Evolutionary conservation across 352 stramenopile genomes (phyloP), one percentile per base, ranked within the genome.

Genomic region (Globisporangium acanthophoron): DNA sequence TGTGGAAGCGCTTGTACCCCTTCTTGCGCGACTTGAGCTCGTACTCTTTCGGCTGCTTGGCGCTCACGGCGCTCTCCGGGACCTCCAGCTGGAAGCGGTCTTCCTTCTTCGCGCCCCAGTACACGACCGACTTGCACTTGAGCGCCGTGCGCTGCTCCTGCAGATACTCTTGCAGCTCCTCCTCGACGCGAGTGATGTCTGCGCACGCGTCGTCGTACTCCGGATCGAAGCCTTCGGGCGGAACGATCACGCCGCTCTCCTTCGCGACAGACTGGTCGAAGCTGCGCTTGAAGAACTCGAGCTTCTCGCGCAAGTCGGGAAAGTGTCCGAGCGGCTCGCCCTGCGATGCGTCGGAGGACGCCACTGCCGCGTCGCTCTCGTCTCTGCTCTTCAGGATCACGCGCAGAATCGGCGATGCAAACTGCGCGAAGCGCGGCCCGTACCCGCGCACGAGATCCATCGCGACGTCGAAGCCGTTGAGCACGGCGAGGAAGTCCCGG

Each of bases 241-340:
- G 97, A 45, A 97, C 88, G 63, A 99, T 99, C 15, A 89, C 75
- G 18, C 92, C 91, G 27, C 73, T 88, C 49, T 92, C 91, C 44
- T 90, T 88, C 13, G 97, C 96, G 39, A 90, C 74, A 29, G 88
- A 76, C 62, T 95, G 89, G 65, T 99, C 92, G 73, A 99, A 99
- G 20, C 97, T 98, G 11, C 90, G 80, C 55, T 97, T 88, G 70
- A 99, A 99, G 70, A 91, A 98, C 62, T 95, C 84, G 5, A 99
- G 70, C 39, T 94, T 89, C 21, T 96, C 71, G 11, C 71, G 80
- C 60, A 99, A 83, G 50, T 98, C 85, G 1, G 93, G 85, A 37
- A 98, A 98, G 35, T 86, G 87, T 0, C 88, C 88, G 18, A 54
- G 49, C 0, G 29, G 12, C 11, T 40, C 43, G 33, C 21, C 21